These are phyloP conservation scores for Scenedesmus sp. DNA, from an alignment of 163 green algal genomes.

Conservation along the genomic window DNA sequence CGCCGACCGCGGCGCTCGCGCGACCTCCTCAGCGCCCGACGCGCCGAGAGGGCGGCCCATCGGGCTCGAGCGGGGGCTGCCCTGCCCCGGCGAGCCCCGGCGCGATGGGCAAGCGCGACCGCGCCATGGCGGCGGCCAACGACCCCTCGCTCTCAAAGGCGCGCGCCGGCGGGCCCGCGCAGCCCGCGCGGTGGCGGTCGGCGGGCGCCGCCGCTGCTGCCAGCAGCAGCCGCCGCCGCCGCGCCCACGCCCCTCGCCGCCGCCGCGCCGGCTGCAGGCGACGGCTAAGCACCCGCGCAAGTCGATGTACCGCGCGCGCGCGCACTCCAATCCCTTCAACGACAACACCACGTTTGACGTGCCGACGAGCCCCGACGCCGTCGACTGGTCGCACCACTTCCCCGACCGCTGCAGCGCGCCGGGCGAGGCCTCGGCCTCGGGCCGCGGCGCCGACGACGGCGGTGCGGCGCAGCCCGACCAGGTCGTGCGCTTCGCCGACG, in stretches of 20 bases:
- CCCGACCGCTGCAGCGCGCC: conserved; percentile 56
- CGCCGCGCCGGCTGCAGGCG: background rate
- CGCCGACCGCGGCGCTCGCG: too few relatives aligned
- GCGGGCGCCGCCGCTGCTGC: too few relatives aligned
- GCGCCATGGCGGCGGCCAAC: background rate
- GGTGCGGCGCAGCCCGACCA: conserved; percentile 44
- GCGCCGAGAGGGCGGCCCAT: too few relatives aligned
- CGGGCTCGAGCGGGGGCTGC: too few relatives aligned
- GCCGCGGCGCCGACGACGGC: too few relatives aligned
- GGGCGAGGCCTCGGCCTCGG: conserved; percentile 26
- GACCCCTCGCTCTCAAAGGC: background rate
- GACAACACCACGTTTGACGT: conserved; percentile 84
- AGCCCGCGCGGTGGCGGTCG: too few relatives aligned
- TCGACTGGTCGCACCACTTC: conserved; percentile 80
- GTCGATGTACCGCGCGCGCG: conserved; percentile 88
- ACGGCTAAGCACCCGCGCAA: conserved; percentile 72
- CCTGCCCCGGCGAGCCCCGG: too few relatives aligned
- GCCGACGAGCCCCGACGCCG: conserved; percentile 64
- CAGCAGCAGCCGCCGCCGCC: background rate
- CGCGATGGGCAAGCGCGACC: background rate
- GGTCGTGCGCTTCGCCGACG: conserved; percentile 90
- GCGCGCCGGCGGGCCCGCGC: too few relatives aligned
- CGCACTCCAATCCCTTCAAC: conserved; percentile 97
- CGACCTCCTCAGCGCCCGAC: too few relatives aligned
- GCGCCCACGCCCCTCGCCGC: background rate